Evolutionary conservation across 371 early-diverging fungal genomes (phyloP), one percentile per base, ranked within the genome.

Genomic region (Saksenaea oblongispora): DNA sequence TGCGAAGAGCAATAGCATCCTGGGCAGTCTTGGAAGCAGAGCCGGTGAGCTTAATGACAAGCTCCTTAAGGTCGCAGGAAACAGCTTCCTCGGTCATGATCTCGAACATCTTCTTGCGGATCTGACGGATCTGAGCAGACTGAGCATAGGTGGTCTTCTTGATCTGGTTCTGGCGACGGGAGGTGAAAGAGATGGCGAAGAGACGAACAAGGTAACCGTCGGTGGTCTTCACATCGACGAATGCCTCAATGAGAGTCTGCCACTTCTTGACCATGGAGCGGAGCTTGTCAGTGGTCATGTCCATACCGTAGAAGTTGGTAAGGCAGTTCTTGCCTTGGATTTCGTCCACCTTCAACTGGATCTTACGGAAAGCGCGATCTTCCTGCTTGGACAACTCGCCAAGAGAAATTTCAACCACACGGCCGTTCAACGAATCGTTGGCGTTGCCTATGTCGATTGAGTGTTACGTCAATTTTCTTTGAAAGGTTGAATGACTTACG

Each of bases 21-120:
- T 82, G 82, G 59, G 82, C 79, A 26, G 73, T 65, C 53, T 66
- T 65, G 59, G 79, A 79, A 42, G 82, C 79, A 71, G 79, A 76
- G 63, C 88, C 82, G 77, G 90, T 87, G 59, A 99, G 89, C 94
- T 99, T 99, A 80, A 89, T 89, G 78, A 99, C 93, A 44, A 99
- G 86, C 76, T 96, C 96, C 89, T 96, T 95, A 76, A 99, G 86
- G 80, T 97, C 97, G 86, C 93, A 90, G 35, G 89, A 82, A 68
- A 88, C 64, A 54, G 96, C 88, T 87, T 99, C 97, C 65, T 91
- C 87, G 72, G 84, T 88, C 85, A 99, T 94, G 84, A 99, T 92
- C 76, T 99, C 99, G 83, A 98, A 96, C 95, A 99, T 99, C 93
- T 98, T 97, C 91, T 99, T 96, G 86, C 99, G 96, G 86, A 99